phyloP scores from a whole-genome alignment of 495 filamentous ascomycete species.

The Friedmanniomyces simplex region DNA sequence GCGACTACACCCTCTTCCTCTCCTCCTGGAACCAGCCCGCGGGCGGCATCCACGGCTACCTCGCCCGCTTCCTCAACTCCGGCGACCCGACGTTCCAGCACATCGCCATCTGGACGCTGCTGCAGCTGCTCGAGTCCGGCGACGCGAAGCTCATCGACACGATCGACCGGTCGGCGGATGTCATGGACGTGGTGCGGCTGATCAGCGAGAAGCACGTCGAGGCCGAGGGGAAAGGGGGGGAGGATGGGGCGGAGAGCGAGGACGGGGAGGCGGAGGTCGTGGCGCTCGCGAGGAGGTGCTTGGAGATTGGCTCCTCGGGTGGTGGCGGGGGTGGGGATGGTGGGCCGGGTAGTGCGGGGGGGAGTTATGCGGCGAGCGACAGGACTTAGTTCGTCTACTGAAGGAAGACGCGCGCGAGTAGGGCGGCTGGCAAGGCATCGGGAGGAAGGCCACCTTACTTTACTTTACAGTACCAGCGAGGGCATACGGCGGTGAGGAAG shows the following conservation, averaged over 20 bases:
- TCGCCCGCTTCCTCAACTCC: slow-evolving; percentile 82
- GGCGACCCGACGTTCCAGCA: slow-evolving; percentile 97
- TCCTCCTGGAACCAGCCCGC: slow-evolving; percentile 86
- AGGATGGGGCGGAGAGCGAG: slow-evolving; percentile 78
- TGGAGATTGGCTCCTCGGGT: slow-evolving; percentile 47
- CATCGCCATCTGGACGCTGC: slow-evolving; percentile 95
- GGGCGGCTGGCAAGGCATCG: no score
- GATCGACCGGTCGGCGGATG: slow-evolving; percentile 76
- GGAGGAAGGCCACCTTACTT: no score
- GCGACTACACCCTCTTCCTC: slow-evolving; percentile 92
- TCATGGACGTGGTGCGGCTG: slow-evolving; percentile 79
- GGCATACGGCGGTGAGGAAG: neutral
- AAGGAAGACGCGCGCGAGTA: no score
- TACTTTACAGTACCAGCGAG: neutral
- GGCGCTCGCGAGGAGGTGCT: slow-evolving; percentile 75
- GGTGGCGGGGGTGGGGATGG: slow-evolving; percentile 2
- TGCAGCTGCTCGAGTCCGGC: slow-evolving; percentile 90
- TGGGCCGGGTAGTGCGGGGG: neutral
- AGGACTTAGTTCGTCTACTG: neutral
- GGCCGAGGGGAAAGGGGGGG: slow-evolving; percentile 62
- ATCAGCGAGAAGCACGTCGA: slow-evolving; percentile 87
- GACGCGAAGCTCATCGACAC: slow-evolving; percentile 73
- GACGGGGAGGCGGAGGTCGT: slow-evolving; percentile 87
- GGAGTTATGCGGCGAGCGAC: neutral
- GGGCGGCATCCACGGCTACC: slow-evolving; percentile 90